Percentiles rank a stretch among this genome's conserved stretches.
phyloP scores from a whole-genome alignment of 257 asterid species.

The Nicotiana obtusifolia region DNA sequence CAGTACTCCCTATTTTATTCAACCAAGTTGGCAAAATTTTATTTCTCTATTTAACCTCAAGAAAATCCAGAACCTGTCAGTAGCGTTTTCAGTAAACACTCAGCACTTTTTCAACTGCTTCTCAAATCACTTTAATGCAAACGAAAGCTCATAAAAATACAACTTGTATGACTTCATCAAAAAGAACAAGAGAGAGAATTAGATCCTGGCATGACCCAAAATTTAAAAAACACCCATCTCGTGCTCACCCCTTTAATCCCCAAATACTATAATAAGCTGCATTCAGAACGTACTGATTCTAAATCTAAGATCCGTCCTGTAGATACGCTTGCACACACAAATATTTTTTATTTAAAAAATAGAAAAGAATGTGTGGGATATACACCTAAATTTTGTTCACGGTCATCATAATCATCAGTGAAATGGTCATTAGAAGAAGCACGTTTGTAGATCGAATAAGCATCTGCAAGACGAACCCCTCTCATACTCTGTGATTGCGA shows the following conservation, averaged over 20 bases:
- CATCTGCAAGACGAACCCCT: constrained; percentile 45
- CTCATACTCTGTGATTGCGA: constrained; percentile 14
- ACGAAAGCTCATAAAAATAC: background rate
- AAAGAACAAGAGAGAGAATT: background rate
- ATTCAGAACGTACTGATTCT: background rate
- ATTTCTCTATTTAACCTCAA: background rate
- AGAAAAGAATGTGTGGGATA: background rate
- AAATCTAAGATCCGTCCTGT: background rate
- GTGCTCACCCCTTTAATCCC: background rate
- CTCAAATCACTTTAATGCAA: background rate
- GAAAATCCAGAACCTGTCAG: background rate
- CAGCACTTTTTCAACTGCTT: too few species aligned
- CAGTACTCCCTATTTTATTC: background rate
- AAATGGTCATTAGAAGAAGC: constrained; percentile 47
- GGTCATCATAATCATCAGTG: constrained; percentile 22
- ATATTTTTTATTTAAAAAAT: background rate
- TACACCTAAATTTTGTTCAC: constrained; percentile 43
- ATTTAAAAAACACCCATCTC: background rate
- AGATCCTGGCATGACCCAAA: background rate
- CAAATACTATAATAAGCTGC: background rate
- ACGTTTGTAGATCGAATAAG: constrained; percentile 62
- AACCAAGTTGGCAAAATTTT: background rate
- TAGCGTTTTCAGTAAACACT: background rate
- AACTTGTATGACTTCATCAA: background rate
- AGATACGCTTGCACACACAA: background rate